A percentile compares a stretch with the other conserved stretches of the same genome.
Evolutionary conservation across 2,329 filamentous ascomycete genomes (phyloP).

Genomic region (Fusarium falciforme): DNA sequence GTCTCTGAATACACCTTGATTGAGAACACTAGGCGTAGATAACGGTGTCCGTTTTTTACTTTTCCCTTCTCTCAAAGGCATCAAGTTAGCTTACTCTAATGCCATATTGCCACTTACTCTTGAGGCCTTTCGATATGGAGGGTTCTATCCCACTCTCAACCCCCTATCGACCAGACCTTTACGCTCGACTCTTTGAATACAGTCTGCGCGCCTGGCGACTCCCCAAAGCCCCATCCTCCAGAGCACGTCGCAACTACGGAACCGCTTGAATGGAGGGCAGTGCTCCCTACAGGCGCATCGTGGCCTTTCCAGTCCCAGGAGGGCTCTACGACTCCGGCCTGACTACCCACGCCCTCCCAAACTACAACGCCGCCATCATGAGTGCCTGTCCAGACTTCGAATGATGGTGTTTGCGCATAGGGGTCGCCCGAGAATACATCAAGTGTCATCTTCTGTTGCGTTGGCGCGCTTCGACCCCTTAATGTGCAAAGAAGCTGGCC

Average conservation of each 20-base stretch:
- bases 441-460: slow-evolving; percentile 67
- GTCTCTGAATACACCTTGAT: neutral
- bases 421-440: slow-evolving; percentile 62
- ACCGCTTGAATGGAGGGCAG: slow-evolving; percentile 64
- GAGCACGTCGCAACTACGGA: slow-evolving; percentile 68
- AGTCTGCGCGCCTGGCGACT: slow-evolving; percentile 1
- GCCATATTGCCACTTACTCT: neutral
- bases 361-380: slow-evolving; percentile 65
- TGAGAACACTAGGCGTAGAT: neutral
- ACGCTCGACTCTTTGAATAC: slow-evolving; percentile 43
- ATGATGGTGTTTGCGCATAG: slow-evolving; percentile 51
- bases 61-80: neutral
- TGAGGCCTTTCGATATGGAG: neutral
- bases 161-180: slow-evolving; percentile 42
- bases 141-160: neutral
- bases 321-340: slow-evolving; percentile 56
- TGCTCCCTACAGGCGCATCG: slow-evolving; percentile 60
- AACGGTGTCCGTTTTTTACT: neutral
- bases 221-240: slow-evolving; percentile 59
- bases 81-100: neutral
- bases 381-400: slow-evolving; percentile 73
- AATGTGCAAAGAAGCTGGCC: slow-evolving; percentile 67
- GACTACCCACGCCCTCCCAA: slow-evolving; percentile 67
- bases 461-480: slow-evolving; percentile 59
- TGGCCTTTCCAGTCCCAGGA: slow-evolving; percentile 65